Conservation (phyloP, 1,284 basidiomycete species). For the Boletus subluridellus region DNA sequence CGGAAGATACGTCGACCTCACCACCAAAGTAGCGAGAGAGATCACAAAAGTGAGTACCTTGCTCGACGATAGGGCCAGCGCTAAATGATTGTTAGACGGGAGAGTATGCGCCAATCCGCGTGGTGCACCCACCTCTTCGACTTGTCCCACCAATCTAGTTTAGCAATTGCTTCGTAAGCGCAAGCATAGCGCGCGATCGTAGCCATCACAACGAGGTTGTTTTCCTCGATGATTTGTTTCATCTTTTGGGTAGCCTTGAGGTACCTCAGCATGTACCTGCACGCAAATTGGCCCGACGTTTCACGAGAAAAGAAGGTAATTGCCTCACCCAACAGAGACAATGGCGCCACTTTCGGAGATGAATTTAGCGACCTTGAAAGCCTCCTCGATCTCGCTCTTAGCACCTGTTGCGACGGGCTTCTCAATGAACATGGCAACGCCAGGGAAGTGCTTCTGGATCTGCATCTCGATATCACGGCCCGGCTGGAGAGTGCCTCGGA, state of each 20-base stretch:
- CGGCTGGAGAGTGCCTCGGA: constrained; percentile 74
- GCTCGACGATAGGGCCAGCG: constrained; percentile 91
- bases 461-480: constrained; percentile 89
- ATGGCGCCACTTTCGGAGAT: constrained; percentile 71
- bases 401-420: constrained; percentile 91
- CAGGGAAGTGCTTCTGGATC: constrained; percentile 87
- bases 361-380: constrained; percentile 63
- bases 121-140: constrained; percentile 66
- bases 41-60: constrained; percentile 91
- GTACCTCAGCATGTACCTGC: constrained; percentile 88
- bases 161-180: constrained; percentile 87
- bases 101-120: not conserved
- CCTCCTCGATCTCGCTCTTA: constrained; percentile 61
- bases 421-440: constrained; percentile 90
- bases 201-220: constrained; percentile 95
- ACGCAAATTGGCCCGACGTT: constrained; percentile 6
- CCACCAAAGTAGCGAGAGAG: constrained; percentile 97
- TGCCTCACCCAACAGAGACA: constrained; percentile 81
- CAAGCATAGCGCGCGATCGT: constrained; percentile 95
- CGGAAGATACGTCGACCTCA: constrained; percentile 85
- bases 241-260: constrained; percentile 95
- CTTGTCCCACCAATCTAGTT: constrained; percentile 99
- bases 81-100: constrained; percentile 36
- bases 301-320: constrained; percentile 3
- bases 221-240: constrained; percentile 95